phyloP scores from a whole-genome alignment of 2,329 filamentous ascomycete genomes.

The Pseudocercospora crystallina region DNA sequence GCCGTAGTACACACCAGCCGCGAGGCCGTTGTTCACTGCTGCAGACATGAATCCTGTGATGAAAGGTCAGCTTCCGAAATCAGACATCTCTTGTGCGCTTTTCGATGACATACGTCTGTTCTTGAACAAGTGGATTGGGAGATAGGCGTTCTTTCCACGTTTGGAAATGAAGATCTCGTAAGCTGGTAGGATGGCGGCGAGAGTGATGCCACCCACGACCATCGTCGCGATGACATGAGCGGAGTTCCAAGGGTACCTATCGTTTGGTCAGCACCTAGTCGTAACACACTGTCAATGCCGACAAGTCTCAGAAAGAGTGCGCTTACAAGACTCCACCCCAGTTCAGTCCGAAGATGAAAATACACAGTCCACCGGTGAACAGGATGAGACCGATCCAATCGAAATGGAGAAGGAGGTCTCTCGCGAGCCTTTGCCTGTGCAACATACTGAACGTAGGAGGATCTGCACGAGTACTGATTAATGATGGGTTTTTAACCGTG shows the following conservation, averaged over 20 bases:
- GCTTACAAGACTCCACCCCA: constrained; percentile 31
- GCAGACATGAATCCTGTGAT: constrained; percentile 18
- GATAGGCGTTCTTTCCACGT: constrained; percentile 22
- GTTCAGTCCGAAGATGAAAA: constrained; percentile 28
- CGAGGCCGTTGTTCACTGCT: constrained; percentile 23
- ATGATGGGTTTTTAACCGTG: too few species aligned
- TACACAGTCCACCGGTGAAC: constrained; percentile 23
- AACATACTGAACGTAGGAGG: constrained; percentile 30
- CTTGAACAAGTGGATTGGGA: constrained; percentile 28
- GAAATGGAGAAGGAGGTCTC: constrained; percentile 25
- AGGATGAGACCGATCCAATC: constrained; percentile 27
- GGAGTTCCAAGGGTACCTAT: constrained; percentile 32
- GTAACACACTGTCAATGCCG: background rate
- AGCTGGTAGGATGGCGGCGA: constrained; percentile 22
- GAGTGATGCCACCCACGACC: constrained; percentile 23
- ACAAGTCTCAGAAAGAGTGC: background rate
- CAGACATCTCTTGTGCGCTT: background rate
- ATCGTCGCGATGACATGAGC: constrained; percentile 29
- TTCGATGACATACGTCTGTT: constrained; percentile 14
- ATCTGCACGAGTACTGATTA: background rate
- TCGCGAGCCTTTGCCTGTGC: constrained; percentile 24
- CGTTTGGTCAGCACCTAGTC: background rate
- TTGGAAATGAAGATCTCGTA: constrained; percentile 25
- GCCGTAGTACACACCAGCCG: constrained; percentile 26
- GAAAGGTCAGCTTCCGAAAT: background rate